Evolutionary conservation across 108 stramenopile species (phyloP).

Genomic region (Nitzschia palea): DNA sequence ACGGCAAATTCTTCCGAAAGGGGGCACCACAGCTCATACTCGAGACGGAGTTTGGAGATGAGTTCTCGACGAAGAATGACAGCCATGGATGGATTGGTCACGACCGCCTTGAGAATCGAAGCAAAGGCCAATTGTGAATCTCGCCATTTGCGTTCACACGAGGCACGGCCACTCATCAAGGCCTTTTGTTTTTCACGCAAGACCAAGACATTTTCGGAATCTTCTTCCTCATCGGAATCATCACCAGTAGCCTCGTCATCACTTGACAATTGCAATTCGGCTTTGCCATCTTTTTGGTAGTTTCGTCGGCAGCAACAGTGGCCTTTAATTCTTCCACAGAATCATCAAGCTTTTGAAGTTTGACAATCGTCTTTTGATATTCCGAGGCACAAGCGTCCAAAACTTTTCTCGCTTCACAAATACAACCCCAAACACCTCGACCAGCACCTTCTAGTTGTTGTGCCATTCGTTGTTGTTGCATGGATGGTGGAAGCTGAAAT

Average conservation of each 20-base stretch:
- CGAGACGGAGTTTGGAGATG: slow-evolving; percentile 61
- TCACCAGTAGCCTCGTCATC: not conserved
- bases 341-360: slow-evolving; percentile 51
- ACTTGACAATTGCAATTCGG: slow-evolving; percentile 3
- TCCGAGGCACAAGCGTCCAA: slow-evolving; percentile 55
- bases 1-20: slow-evolving; percentile 79
- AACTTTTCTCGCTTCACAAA: slow-evolving; percentile 85
- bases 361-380: slow-evolving; percentile 60
- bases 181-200: slow-evolving; percentile 48
- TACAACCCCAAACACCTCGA: slow-evolving; percentile 82
- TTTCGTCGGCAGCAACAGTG: slow-evolving; percentile 27
- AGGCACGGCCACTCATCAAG: slow-evolving; percentile 54
- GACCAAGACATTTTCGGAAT: slow-evolving; percentile 16
- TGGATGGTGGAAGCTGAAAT: slow-evolving; percentile 23
- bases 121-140: slow-evolving; percentile 82
- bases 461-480: slow-evolving; percentile 5
- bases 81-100: slow-evolving; percentile 50
- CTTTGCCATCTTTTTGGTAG: slow-evolving; percentile 16
- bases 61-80: slow-evolving; percentile 68
- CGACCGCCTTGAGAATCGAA: slow-evolving; percentile 59
- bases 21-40: slow-evolving; percentile 84
- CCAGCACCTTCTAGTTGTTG: slow-evolving; percentile 70
- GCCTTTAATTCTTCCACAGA: slow-evolving; percentile 54
- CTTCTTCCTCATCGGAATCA: slow-evolving; percentile 16
- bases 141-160: slow-evolving; percentile 85